Percentiles rank a stretch among this genome's conserved stretches.
These are phyloP conservation scores for Dictyostelium brefeldianum DNA, from an alignment of 78 protist genomes.

Conservation along the genomic window DNA sequence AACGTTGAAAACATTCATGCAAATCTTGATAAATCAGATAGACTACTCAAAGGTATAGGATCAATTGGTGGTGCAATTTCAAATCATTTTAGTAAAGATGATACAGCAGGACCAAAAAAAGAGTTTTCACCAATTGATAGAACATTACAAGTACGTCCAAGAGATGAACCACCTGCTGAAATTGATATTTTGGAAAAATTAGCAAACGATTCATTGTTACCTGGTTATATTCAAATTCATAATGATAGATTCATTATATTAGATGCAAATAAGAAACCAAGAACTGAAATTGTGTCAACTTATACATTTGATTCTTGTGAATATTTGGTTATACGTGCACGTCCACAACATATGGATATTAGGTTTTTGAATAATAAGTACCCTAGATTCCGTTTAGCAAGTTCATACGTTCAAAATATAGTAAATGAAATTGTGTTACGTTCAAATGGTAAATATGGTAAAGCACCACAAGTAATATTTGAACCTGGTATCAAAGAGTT, in stretches of 20 bases:
- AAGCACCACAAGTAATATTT: constrained; percentile 54
- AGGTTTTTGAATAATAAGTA: constrained; percentile 35
- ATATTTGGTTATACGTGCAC: constrained; percentile 40
- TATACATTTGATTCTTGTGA: constrained; percentile 22
- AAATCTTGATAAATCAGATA: constrained; percentile 51
- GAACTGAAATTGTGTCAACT: neutral
- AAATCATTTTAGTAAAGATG: constrained; percentile 45
- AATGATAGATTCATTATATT: constrained; percentile 57
- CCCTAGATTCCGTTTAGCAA: constrained; percentile 33
- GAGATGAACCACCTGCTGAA: constrained; percentile 68
- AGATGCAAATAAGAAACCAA: constrained; percentile 48
- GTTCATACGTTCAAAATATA: constrained; percentile 68
- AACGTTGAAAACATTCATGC: constrained; percentile 66
- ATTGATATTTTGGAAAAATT: constrained; percentile 75
- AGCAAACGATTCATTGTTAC: constrained; percentile 36
- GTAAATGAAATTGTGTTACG: constrained; percentile 65
- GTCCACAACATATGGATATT: constrained; percentile 73
- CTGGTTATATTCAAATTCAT: constrained; percentile 33
- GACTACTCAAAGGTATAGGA: constrained; percentile 67
- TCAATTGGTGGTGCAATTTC: constrained; percentile 46
- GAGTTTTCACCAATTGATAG: constrained; percentile 33
- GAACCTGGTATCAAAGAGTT: constrained; percentile 76
- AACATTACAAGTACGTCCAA: constrained; percentile 21
- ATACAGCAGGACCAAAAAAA: neutral
- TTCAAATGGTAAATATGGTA: constrained; percentile 53